Evolutionary conservation across 2,329 filamentous ascomycete genomes (phyloP).

Genomic region (Orbilia blumenaviensis): DNA sequence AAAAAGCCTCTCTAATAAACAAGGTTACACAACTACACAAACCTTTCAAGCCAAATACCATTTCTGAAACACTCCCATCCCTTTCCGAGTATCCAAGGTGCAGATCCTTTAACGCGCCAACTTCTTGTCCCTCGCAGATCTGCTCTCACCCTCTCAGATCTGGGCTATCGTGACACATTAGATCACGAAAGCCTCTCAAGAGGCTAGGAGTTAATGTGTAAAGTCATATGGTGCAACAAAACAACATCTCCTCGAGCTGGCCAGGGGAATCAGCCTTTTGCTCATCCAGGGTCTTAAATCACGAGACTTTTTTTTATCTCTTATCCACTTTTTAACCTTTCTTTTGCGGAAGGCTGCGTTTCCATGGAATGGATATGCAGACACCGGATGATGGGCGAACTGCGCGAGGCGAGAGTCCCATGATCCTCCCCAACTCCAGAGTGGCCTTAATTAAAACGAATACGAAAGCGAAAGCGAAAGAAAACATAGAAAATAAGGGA

Average conservation of each 20-base stretch:
- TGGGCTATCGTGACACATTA: not conserved
- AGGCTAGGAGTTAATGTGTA: not conserved
- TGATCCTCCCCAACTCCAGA: conserved; percentile 19
- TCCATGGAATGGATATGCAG: conserved; percentile 5
- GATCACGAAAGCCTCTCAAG: conserved; percentile 6
- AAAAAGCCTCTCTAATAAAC: not conserved
- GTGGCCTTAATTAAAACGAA: conserved; percentile 33
- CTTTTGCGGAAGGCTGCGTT: conserved; percentile 11
- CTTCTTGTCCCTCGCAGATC: not conserved
- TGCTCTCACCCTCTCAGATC: not conserved
- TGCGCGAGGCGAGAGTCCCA: conserved; percentile 22
- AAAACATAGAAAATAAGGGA: not conserved
- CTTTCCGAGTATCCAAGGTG: not conserved
- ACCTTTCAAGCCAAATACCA: not conserved
- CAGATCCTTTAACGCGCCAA: conserved; percentile 1
- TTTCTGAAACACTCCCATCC: conserved; percentile 8
- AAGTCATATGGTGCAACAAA: conserved; percentile 12
- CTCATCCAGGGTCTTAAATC: conserved; percentile 7
- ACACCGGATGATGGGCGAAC: not conserved
- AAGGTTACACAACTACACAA: not conserved
- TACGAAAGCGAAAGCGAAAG: conserved; percentile 3
- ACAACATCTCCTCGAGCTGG: not conserved
- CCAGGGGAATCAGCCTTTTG: conserved; percentile 1
- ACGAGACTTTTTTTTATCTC: conserved; percentile 28
- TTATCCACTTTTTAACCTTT: not conserved